Conservation (phyloP, 2,329 filamentous ascomycete genomes). For the Byssoonygena ceratinophila region DNA sequence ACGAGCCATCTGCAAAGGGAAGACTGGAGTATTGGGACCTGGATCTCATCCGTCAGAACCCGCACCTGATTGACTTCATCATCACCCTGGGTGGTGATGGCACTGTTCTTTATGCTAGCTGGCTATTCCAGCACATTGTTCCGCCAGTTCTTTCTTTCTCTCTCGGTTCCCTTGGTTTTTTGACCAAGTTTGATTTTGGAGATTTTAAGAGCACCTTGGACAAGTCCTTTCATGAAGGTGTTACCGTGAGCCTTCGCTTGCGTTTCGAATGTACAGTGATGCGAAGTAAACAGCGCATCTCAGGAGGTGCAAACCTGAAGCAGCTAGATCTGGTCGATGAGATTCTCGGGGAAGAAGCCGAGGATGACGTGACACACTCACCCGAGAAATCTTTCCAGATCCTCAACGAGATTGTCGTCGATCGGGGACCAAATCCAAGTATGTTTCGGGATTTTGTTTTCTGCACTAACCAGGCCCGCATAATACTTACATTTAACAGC, state of each 20-base stretch:
- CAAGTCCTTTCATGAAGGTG: constrained; percentile 65
- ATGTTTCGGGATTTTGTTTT: constrained; percentile 28
- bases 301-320: constrained; percentile 25
- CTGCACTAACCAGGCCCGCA: not conserved
- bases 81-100: constrained; percentile 88
- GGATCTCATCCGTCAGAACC: constrained; percentile 62
- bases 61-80: constrained; percentile 87
- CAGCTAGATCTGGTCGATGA: constrained; percentile 73
- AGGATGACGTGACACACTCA: constrained; percentile 72
- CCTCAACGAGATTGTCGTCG: constrained; percentile 92
- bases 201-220: constrained; percentile 59
- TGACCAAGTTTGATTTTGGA: constrained; percentile 92
- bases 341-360: constrained; percentile 65
- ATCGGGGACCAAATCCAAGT: constrained; percentile 88
- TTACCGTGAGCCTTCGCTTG: constrained; percentile 76
- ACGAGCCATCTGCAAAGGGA: constrained; percentile 44
- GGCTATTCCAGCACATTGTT: constrained; percentile 91
- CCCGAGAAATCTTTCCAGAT: constrained; percentile 82
- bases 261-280: constrained; percentile 92
- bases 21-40: constrained; percentile 76
- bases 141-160: constrained; percentile 88
- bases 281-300: constrained; percentile 45
- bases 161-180: constrained; percentile 80
- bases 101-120: constrained; percentile 92
- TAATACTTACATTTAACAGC: constrained; percentile 39